Evolutionary conservation across 225 moss, liverwort and hornwort species (phyloP).

Genomic region (Lunularia cruciata): DNA sequence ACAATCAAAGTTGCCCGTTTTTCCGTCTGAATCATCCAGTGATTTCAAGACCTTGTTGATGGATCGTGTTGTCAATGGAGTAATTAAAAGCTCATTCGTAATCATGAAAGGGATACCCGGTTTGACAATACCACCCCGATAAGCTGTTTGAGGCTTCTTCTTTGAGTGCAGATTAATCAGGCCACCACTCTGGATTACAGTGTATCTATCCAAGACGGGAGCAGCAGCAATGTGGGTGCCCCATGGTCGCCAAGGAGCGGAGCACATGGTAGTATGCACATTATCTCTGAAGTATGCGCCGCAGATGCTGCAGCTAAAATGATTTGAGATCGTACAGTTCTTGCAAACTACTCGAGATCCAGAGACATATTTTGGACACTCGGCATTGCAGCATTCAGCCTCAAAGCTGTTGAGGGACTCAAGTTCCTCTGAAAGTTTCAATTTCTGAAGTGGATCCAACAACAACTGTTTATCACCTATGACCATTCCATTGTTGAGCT

Average conservation of each 20-base stretch:
- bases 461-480: conserved; percentile 20
- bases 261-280: conserved; percentile 37
- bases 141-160: not conserved
- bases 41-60: conserved; percentile 26
- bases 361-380: conserved; percentile 30
- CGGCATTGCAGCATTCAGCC: conserved; percentile 37
- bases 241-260: conserved; percentile 39
- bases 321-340: conserved; percentile 25
- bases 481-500: conserved; percentile 23
- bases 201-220: conserved; percentile 34
- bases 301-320: conserved; percentile 37
- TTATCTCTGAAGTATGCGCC: conserved; percentile 37
- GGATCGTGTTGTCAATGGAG: conserved; percentile 21
- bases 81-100: conserved; percentile 31
- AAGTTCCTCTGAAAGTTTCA: conserved; percentile 29
- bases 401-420: conserved; percentile 23
- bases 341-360: conserved; percentile 32
- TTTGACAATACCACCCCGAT: conserved; percentile 25
- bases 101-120: conserved; percentile 34
- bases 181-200: conserved; percentile 28
- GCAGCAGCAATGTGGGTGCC: conserved; percentile 35
- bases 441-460: conserved; percentile 26
- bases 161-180: not conserved
- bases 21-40: conserved; percentile 11
- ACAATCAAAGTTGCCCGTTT: conserved; percentile 35